Conservation (phyloP, 805 yeast species). For the Lipomyces orientalis region DNA sequence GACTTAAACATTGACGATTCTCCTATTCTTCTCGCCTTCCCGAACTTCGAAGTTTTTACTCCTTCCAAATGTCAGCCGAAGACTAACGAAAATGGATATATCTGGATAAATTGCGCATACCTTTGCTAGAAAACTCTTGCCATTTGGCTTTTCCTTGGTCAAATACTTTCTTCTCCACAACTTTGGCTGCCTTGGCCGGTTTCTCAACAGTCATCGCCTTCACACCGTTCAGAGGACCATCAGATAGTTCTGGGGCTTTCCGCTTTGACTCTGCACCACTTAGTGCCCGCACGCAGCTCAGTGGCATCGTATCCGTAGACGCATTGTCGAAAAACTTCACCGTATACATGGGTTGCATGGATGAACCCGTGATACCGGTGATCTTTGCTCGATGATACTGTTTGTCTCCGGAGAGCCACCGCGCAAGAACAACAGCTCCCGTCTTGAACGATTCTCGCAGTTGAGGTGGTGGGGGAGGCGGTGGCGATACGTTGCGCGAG, state of each 20-base stretch:
- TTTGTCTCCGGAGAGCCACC: constrained; percentile 42
- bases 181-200: constrained; percentile 1
- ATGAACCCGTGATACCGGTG: constrained; percentile 42
- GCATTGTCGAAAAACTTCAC: constrained; percentile 39
- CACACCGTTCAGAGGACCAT: neutral
- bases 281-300: constrained; percentile 18
- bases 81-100: neutral
- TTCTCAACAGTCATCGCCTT: neutral
- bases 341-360: constrained; percentile 39
- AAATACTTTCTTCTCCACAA: constrained; percentile 19
- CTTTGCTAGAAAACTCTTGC: constrained; percentile 41
- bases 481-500: neutral
- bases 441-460: constrained; percentile 17
- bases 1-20: constrained; percentile 39
- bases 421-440: constrained; percentile 41
- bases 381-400: constrained; percentile 41
- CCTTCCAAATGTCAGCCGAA: constrained; percentile 8
- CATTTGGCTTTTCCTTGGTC: constrained; percentile 41
- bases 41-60: constrained; percentile 16
- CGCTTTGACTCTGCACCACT: constrained; percentile 3
- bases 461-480: constrained; percentile 17
- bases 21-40: constrained; percentile 34
- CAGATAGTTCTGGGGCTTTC: constrained; percentile 12
- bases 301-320: constrained; percentile 39
- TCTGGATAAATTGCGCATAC: neutral